A percentile compares a stretch with the other conserved stretches of the same genome.
These are phyloP conservation scores for Yamadazyma akitaensis DNA, from an alignment of 805 yeast genomes.

Conservation along the genomic window DNA sequence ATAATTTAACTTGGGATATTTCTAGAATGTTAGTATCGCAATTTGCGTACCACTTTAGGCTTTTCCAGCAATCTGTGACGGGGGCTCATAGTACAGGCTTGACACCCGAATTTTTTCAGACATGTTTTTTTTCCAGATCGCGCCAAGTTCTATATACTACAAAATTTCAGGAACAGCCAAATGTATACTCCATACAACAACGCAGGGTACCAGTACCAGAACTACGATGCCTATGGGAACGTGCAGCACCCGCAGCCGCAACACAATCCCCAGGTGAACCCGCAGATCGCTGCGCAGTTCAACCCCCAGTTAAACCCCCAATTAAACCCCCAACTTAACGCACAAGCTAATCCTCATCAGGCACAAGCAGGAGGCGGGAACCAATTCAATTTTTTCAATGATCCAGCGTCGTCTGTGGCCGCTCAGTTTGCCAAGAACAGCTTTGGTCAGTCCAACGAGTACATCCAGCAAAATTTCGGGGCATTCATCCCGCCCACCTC, in stretches of 20 bases:
- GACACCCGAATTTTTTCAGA: too few relatives aligned
- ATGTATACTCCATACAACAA: slow-evolving; percentile 43
- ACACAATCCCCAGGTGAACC: slow-evolving; percentile 14
- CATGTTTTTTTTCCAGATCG: neutral
- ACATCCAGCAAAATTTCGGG: slow-evolving; percentile 68
- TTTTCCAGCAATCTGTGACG: neutral
- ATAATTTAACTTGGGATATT: too few relatives aligned
- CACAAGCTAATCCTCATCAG: neutral
- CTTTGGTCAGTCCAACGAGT: slow-evolving; percentile 74
- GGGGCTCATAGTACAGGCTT: neutral
- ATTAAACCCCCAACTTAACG: neutral
- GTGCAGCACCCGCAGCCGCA: slow-evolving; percentile 33
- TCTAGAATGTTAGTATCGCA: neutral
- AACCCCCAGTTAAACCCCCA: neutral
- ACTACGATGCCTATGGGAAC: slow-evolving; percentile 11
- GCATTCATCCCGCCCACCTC: slow-evolving; percentile 45
- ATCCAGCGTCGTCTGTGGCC: slow-evolving; percentile 81
- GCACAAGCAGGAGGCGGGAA: slow-evolving; percentile 4
- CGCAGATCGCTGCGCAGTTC: neutral
- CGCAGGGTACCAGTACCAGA: slow-evolving; percentile 7
- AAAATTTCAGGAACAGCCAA: neutral
- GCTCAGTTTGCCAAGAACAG: slow-evolving; percentile 86
- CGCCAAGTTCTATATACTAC: neutral
- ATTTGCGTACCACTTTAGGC: neutral
- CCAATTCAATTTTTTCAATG: slow-evolving; percentile 51